Percentiles rank a stretch among this genome's conserved stretches.
These are phyloP conservation scores for Huntiella abstrusa DNA, from an alignment of 2,329 filamentous ascomycete species.

Conservation along the genomic window DNA sequence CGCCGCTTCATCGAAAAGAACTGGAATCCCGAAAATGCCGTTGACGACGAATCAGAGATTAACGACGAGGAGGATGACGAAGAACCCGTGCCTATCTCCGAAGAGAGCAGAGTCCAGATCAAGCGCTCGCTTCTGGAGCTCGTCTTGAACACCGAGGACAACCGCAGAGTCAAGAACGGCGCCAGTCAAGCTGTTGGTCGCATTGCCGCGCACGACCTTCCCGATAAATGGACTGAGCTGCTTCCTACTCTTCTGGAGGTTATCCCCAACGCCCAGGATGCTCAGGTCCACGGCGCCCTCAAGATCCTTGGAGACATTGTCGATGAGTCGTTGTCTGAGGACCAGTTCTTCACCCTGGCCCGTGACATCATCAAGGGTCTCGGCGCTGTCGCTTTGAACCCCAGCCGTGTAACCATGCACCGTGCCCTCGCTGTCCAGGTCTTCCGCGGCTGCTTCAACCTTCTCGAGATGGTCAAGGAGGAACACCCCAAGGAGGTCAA, in stretches of 20 bases:
- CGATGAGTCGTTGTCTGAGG: slow-evolving; percentile 81
- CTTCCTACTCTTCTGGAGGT: slow-evolving; percentile 62
- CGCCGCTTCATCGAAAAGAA: slow-evolving; percentile 68
- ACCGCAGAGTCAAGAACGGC: slow-evolving; percentile 75
- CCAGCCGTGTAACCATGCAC: slow-evolving; percentile 53
- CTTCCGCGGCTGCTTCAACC: slow-evolving; percentile 82
- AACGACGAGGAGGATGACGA: slow-evolving; percentile 40
- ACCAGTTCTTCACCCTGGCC: slow-evolving; percentile 85
- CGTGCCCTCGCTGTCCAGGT: slow-evolving; percentile 76
- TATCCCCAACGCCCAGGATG: slow-evolving; percentile 56
- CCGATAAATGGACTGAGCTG: slow-evolving; percentile 82
- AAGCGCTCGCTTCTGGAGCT: slow-evolving; percentile 59
- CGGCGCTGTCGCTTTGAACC: slow-evolving; percentile 63
- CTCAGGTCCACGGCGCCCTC: slow-evolving; percentile 73
- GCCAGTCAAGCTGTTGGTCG: slow-evolving; percentile 73
- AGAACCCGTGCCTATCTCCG: slow-evolving; percentile 16
- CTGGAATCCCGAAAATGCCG: slow-evolving; percentile 62
- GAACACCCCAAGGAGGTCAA: slow-evolving; percentile 76
- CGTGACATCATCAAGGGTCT: slow-evolving; percentile 68
- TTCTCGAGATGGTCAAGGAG: slow-evolving; percentile 91
- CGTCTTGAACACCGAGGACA: slow-evolving; percentile 50
- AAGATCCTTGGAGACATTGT: slow-evolving; percentile 78
- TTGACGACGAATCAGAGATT: slow-evolving; percentile 41
- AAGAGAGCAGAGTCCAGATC: slow-evolving; percentile 42
- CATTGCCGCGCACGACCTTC: slow-evolving; percentile 84